Percentiles rank a stretch among this genome's conserved stretches.
Evolutionary conservation across 345 rosid species (phyloP).

Genomic region (Eucalyptus cladocalyx): DNA sequence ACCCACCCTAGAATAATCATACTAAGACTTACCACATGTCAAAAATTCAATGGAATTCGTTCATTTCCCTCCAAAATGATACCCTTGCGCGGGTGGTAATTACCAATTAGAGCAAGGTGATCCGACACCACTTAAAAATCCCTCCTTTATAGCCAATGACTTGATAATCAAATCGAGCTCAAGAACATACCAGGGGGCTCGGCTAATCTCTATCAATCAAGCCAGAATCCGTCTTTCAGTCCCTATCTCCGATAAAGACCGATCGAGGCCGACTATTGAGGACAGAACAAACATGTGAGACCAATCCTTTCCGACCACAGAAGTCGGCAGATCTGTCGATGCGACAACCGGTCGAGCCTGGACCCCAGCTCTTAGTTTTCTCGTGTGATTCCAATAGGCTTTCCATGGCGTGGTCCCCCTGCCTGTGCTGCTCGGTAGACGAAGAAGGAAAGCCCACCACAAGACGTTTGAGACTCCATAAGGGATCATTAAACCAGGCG

Average conservation of each 20-base stretch:
- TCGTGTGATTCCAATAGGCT: background rate
- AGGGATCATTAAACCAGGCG: background rate
- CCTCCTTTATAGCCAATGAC: background rate
- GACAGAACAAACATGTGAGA: background rate
- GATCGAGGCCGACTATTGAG: background rate
- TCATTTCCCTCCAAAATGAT: background rate
- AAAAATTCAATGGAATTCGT: background rate
- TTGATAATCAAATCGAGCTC: background rate
- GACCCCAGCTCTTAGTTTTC: background rate
- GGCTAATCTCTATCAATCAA: background rate
- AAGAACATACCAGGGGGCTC: background rate
- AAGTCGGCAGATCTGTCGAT: background rate
- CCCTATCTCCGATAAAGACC: background rate
- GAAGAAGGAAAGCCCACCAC: background rate
- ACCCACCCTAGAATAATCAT: background rate
- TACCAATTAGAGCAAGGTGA: background rate
- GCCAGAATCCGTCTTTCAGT: background rate
- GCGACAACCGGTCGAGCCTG: background rate
- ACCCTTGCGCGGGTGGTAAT: background rate
- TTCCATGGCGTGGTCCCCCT: background rate
- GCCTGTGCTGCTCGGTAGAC: background rate
- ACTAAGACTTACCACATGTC: background rate
- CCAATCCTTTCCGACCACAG: background rate
- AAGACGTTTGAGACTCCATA: background rate
- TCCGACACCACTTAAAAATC: background rate